Evolutionary conservation across 768 basidiomycete species (phyloP).

Genomic region (Tylopilus balloui): DNA sequence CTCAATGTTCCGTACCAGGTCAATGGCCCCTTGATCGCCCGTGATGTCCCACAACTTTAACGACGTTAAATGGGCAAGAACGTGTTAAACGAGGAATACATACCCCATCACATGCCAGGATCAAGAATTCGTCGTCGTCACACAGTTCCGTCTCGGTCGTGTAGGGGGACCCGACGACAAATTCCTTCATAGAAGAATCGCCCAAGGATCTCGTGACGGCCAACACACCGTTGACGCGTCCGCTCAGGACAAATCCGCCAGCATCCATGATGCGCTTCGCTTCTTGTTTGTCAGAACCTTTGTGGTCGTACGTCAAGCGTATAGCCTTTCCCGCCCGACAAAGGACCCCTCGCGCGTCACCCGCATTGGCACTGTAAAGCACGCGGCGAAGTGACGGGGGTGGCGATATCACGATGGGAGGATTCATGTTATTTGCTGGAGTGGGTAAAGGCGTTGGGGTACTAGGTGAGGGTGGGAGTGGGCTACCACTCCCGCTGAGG

Average conservation of each 20-base stretch:
- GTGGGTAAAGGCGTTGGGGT: slow-evolving; percentile 3
- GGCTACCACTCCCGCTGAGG: slow-evolving; percentile 36
- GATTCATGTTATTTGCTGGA: slow-evolving; percentile 31
- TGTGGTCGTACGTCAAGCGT: slow-evolving; percentile 96
- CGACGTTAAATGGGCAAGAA: slow-evolving; percentile 6
- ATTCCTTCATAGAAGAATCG: slow-evolving; percentile 99
- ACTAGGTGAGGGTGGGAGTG: slow-evolving; percentile 15
- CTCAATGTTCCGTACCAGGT: slow-evolving; percentile 64
- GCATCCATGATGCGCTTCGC: slow-evolving; percentile 97
- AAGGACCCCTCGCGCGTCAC: slow-evolving; percentile 92
- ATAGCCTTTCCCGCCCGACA: slow-evolving; percentile 89
- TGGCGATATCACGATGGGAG: slow-evolving; percentile 37
- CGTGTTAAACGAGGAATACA: slow-evolving; percentile 30
- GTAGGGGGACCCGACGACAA: slow-evolving; percentile 95
- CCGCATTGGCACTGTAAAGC: slow-evolving; percentile 93
- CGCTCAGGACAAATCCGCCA: slow-evolving; percentile 98
- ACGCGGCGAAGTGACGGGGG: slow-evolving; percentile 60
- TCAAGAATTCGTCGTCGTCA: slow-evolving; percentile 88
- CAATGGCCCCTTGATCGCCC: slow-evolving; percentile 85
- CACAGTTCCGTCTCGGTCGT: slow-evolving; percentile 95
- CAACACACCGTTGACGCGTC: slow-evolving; percentile 94
- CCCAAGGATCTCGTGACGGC: slow-evolving; percentile 95
- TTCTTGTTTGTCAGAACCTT: slow-evolving; percentile 95
- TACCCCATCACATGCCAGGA: slow-evolving; percentile 97
- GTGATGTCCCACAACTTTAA: slow-evolving; percentile 93